Conservation (phyloP, 2,329 filamentous ascomycete species). For the Pseudogymnoascus sp. region DNA sequence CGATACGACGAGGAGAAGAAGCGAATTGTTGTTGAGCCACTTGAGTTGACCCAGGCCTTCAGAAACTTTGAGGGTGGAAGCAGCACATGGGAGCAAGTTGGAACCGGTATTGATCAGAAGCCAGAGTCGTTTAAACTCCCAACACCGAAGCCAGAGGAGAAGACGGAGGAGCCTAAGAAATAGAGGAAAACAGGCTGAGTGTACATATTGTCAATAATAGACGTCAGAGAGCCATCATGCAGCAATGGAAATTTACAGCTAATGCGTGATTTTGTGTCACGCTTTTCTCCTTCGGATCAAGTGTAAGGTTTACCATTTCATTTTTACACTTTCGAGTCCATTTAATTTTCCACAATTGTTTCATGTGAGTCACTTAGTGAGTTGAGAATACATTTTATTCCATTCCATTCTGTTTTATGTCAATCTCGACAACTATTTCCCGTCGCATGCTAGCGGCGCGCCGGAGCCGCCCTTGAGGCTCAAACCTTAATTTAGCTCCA, state of each 20-base stretch:
- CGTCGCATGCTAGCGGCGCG: neutral
- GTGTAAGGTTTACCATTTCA: neutral
- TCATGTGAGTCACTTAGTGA: neutral
- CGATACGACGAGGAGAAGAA: conserved; percentile 99
- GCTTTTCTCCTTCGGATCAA: neutral
- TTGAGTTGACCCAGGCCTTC: conserved; percentile 97
- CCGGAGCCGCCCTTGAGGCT: neutral
- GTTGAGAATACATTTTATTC: neutral
- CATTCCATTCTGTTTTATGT: neutral
- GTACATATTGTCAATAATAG: conserved; percentile 11
- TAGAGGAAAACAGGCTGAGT: conserved; percentile 36
- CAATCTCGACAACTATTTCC: neutral
- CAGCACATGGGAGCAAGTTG: conserved; percentile 65
- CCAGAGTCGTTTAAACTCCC: conserved; percentile 91
- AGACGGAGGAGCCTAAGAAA: conserved; percentile 89
- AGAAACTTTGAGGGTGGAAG: conserved; percentile 93
- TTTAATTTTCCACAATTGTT: neutral
- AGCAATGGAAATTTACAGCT: neutral
- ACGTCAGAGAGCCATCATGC: neutral
- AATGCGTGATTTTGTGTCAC: conserved; percentile 3
- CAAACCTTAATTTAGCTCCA: neutral
- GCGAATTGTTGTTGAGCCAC: conserved; percentile 93
- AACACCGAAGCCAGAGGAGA: conserved; percentile 89
- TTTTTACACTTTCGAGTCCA: neutral
- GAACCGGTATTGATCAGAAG: conserved; percentile 66